Conservation (phyloP, 1,139 yeast genomes). For the Pichia sp. region DNA sequence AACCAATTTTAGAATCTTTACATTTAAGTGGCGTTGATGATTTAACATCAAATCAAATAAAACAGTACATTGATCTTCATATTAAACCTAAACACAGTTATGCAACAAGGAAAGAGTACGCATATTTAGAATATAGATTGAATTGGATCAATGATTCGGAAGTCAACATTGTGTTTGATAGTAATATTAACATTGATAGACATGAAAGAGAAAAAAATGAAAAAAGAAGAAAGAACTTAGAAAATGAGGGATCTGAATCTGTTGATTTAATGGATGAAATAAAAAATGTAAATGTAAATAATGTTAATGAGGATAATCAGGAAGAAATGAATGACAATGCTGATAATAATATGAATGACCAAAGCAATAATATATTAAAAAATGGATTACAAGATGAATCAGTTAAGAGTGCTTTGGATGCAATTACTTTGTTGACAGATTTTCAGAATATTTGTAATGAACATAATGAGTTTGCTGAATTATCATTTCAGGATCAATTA, state of each 20-base stretch:
- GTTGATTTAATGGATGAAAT: constrained; percentile 5
- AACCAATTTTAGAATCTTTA: constrained; percentile 45
- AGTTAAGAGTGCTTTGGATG: constrained; percentile 33
- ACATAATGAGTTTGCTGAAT: constrained; percentile 11
- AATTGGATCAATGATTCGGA: constrained; percentile 70
- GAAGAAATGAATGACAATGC: background rate
- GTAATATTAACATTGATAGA: background rate
- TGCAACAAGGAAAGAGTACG: constrained; percentile 23
- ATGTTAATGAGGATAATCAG: background rate
- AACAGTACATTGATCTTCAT: constrained; percentile 46
- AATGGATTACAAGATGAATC: constrained; percentile 2
- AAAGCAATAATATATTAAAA: constrained; percentile 7
- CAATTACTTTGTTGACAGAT: constrained; percentile 24
- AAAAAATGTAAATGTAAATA: background rate
- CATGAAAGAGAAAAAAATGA: background rate
- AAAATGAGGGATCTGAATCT: background rate
- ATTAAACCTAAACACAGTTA: constrained; percentile 36
- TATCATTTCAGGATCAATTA: constrained; percentile 20
- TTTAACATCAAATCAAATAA: constrained; percentile 58
- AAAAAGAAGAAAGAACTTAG: background rate
- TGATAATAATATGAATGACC: background rate
- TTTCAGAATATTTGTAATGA: constrained; percentile 11
- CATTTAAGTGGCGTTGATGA: constrained; percentile 61
- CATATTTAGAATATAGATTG: constrained; percentile 31
- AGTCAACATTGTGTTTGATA: constrained; percentile 46